Evolutionary conservation across 805 yeast genomes (phyloP).

Genomic region (Lachancea dasiensis): DNA sequence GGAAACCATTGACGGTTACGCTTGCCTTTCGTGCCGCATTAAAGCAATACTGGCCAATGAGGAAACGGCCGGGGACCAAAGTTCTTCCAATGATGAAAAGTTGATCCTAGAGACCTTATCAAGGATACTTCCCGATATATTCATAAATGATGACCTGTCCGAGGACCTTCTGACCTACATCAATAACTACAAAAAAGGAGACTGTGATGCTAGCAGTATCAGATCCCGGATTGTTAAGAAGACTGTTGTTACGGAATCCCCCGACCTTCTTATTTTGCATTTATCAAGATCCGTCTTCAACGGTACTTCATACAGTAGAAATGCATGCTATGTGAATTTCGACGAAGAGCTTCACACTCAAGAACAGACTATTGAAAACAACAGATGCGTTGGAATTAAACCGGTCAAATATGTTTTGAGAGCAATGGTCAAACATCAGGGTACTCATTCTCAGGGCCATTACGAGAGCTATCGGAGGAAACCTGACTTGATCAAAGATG

Average conservation of each 20-base stretch:
- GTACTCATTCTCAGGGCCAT: slow-evolving; percentile 85
- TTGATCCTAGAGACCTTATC: slow-evolving; percentile 33
- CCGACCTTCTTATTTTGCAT: slow-evolving; percentile 72
- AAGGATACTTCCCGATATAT: slow-evolving; percentile 33
- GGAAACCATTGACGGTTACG: slow-evolving; percentile 73
- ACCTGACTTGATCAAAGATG: slow-evolving; percentile 43
- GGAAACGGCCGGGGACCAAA: slow-evolving; percentile 15
- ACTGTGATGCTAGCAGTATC: slow-evolving; percentile 40
- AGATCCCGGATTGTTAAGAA: slow-evolving; percentile 64
- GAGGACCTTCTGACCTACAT: slow-evolving; percentile 44
- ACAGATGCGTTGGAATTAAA: slow-evolving; percentile 16
- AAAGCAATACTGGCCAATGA: slow-evolving; percentile 37
- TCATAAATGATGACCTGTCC: slow-evolving; percentile 63
- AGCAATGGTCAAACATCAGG: slow-evolving; percentile 79
- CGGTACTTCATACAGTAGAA: slow-evolving; percentile 62
- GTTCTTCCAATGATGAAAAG: slow-evolving; percentile 29
- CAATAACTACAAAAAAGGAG: slow-evolving; percentile 39
- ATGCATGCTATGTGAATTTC: slow-evolving; percentile 65
- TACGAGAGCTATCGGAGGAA: slow-evolving; percentile 83
- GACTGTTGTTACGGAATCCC: slow-evolving; percentile 56
- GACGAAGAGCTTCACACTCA: slow-evolving; percentile 54
- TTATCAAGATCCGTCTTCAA: slow-evolving; percentile 76
- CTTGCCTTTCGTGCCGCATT: slow-evolving; percentile 67
- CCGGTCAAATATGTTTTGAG: slow-evolving; percentile 50
- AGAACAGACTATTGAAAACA: slow-evolving; percentile 23